Conservation (phyloP, 2,329 filamentous ascomycete species). For the Daldinia sp. region DNA sequence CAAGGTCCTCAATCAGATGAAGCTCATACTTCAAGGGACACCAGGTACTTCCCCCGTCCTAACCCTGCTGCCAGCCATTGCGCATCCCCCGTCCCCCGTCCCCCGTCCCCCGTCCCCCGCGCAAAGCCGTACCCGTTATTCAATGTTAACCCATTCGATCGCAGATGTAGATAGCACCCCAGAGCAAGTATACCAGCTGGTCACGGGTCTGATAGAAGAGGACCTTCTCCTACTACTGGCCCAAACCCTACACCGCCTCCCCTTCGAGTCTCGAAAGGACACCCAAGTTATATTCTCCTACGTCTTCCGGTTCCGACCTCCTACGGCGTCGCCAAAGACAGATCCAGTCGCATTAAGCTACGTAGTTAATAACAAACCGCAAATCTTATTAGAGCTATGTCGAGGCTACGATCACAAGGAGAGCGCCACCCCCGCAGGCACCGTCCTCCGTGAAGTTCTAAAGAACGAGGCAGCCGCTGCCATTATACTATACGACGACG, state of each 20-base stretch:
- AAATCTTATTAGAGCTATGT: constrained; percentile 87
- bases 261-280: constrained; percentile 96
- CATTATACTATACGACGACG: constrained; percentile 92
- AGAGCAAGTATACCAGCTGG: constrained; percentile 86
- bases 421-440: constrained; percentile 89
- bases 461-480: constrained; percentile 93
- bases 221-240: constrained; percentile 88
- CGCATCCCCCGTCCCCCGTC: constrained; percentile 4
- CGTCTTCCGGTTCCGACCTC: constrained; percentile 86
- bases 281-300: constrained; percentile 96
- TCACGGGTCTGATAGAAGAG: constrained; percentile 85
- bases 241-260: constrained; percentile 80
- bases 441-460: constrained; percentile 84
- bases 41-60: constrained; percentile 68
- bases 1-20: constrained; percentile 88
- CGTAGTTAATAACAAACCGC: constrained; percentile 84
- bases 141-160: constrained; percentile 12
- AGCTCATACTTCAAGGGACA: constrained; percentile 90
- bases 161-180: constrained; percentile 85
- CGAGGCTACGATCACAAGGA: constrained; percentile 89
- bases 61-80: background rate
- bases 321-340: constrained; percentile 69
- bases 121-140: background rate
- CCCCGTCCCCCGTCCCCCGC: background rate
- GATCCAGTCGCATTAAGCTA: constrained; percentile 89